Base-by-base conservation (phyloP, 805 yeast species). In the Myxozyma udenii region DNA sequence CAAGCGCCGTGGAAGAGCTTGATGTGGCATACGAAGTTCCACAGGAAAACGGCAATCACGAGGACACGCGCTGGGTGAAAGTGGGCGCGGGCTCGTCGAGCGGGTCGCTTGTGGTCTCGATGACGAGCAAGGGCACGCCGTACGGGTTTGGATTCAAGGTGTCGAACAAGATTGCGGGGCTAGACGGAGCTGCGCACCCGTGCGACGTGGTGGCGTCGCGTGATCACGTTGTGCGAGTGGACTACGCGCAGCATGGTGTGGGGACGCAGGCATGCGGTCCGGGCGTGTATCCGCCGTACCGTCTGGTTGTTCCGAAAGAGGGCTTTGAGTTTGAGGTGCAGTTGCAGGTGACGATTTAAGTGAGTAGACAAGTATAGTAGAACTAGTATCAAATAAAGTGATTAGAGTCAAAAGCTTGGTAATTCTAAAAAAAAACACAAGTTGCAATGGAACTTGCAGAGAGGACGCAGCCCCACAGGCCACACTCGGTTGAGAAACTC, bases 11-110 rank as follows among this genome's bases (percentile, higher is more conserved):
- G 16, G 51, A 40, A 3, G 58, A 60, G 0, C 53, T 68, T 18
- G 64, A 62, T 46, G 60, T 56, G 37, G 41, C 43, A 24, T 70
- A 69, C 51, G 72, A 69, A 14, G 68, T 61, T 36, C 73, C 73
- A 0, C 73, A 70, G 55, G 73, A 70, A 38, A 66, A 65, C 46
- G 72, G 73, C 24, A 70, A 69, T 51, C 68, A 67, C 32, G 57
- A 61, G 24, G 71, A 64, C 38, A 66, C 69, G 9, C 59, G 65
- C 14, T 69, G 71, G 72, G 51, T 65, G 4, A 26, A 50, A 42
- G 30, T 55, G 2, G 38, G 49, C 5, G 43, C 57, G 3, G 53
- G 30, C 12, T 19, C 51, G 14, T 9, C 12, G 12, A 28, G 33
- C 2, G 36, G 52, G 38, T 37, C 49, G 2, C 24, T 42, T 2